Conservation (phyloP, 305 asterid species). For the Fraxinus velutina region DNA sequence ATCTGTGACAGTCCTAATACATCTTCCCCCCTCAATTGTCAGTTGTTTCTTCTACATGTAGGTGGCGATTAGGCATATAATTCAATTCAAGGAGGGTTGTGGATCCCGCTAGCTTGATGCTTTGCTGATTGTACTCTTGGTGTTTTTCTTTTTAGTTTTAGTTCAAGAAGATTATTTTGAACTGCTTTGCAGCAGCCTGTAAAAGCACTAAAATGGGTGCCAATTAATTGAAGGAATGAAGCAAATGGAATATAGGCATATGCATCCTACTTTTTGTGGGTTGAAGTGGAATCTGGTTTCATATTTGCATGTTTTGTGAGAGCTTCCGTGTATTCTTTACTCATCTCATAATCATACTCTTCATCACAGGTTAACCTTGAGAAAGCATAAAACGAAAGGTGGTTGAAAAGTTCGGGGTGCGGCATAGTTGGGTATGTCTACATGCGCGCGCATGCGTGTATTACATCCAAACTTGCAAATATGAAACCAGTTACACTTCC, state of each 20-base stretch:
- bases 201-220: constrained; percentile 43
- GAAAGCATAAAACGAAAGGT: neutral
- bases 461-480: neutral
- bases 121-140: constrained; percentile 36
- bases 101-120: constrained; percentile 34
- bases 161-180: constrained; percentile 44
- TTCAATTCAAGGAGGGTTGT: constrained; percentile 31
- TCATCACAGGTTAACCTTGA: neutral
- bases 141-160: constrained; percentile 25
- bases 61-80: constrained; percentile 39
- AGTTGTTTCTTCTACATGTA: constrained; percentile 32
- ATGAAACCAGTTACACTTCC: neutral
- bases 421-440: neutral
- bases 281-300: neutral
- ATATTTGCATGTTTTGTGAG: neutral
- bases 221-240: constrained; percentile 45
- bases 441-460: neutral
- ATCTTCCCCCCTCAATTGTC: constrained; percentile 21
- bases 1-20: constrained; percentile 31
- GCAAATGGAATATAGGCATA: constrained; percentile 7
- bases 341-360: neutral
- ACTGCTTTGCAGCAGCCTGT: constrained; percentile 45
- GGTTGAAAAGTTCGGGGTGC: neutral
- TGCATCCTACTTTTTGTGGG: neutral
- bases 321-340: neutral